phyloP scores from a whole-genome alignment of 495 filamentous ascomycete species.

The Neurospora sp. region DNA sequence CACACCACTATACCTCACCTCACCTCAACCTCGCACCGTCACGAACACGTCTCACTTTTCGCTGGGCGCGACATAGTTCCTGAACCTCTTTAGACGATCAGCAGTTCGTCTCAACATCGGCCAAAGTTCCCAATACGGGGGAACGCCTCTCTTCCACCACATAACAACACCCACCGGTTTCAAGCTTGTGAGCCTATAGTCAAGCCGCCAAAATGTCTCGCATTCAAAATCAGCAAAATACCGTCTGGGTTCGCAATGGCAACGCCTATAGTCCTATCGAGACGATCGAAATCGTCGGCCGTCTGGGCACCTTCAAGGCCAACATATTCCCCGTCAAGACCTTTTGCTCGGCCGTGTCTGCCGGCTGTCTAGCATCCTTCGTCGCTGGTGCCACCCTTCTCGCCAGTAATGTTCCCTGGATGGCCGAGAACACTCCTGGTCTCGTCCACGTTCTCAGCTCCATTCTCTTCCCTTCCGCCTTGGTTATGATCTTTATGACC shows the following conservation, averaged over 20 bases:
- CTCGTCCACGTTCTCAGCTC: slow-evolving; percentile 46
- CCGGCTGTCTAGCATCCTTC: slow-evolving; percentile 43
- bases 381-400: slow-evolving; percentile 42
- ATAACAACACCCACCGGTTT: background rate
- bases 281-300: slow-evolving; percentile 36
- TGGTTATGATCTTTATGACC: slow-evolving; percentile 50
- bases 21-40: background rate
- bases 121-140: background rate
- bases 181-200: background rate
- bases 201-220: background rate
- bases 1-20: background rate
- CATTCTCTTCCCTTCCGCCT: slow-evolving; percentile 48
- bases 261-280: slow-evolving; percentile 33
- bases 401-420: slow-evolving; percentile 48
- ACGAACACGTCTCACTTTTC: background rate
- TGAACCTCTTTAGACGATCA: background rate
- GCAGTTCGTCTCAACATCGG: background rate
- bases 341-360: slow-evolving; percentile 44
- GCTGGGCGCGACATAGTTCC: background rate
- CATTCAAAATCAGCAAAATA: background rate
- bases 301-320: slow-evolving; percentile 39
- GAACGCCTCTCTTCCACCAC: background rate
- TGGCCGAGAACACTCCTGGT: slow-evolving; percentile 48
- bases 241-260: background rate
- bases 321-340: slow-evolving; percentile 44